These are phyloP conservation scores for Podila clonocystis DNA, from an alignment of 192 early-diverging fungal genomes.

Conservation along the genomic window DNA sequence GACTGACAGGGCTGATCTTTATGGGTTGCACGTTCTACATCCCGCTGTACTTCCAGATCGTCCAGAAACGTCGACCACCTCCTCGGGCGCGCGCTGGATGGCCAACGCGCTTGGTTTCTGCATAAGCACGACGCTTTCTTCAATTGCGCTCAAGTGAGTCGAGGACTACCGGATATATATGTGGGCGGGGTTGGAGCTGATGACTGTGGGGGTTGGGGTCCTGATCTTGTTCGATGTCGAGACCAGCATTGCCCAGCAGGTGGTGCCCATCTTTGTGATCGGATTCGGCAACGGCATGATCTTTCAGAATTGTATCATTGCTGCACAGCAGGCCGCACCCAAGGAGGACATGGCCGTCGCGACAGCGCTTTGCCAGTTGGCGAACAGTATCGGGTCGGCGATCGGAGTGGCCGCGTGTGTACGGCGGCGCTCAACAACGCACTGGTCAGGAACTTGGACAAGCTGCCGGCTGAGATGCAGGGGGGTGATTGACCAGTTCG, in stretches of 20 bases:
- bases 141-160: conserved; percentile 59
- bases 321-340: conserved; percentile 70
- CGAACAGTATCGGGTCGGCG: conserved; percentile 53
- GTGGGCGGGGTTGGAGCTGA: conserved; percentile 67
- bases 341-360: conserved; percentile 69
- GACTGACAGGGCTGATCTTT: conserved; percentile 67
- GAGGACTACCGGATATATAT: conserved; percentile 63
- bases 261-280: conserved; percentile 69
- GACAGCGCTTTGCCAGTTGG: conserved; percentile 70
- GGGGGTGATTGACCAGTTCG: neutral
- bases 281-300: conserved; percentile 82
- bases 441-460: conserved; percentile 28
- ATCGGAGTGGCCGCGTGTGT: conserved; percentile 52
- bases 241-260: conserved; percentile 57
- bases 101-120: conserved; percentile 75
- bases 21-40: conserved; percentile 75
- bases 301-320: conserved; percentile 76
- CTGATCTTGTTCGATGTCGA: conserved; percentile 67
- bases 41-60: conserved; percentile 83
- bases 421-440: conserved; percentile 44
- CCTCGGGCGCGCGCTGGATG: conserved; percentile 77
- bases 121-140: conserved; percentile 65
- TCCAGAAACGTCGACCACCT: conserved; percentile 74
- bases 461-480: conserved; percentile 5
- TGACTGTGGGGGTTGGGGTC: conserved; percentile 71